phyloP scores from a whole-genome alignment of 345 rosid genomes.

The Reutealis trisperma region DNA sequence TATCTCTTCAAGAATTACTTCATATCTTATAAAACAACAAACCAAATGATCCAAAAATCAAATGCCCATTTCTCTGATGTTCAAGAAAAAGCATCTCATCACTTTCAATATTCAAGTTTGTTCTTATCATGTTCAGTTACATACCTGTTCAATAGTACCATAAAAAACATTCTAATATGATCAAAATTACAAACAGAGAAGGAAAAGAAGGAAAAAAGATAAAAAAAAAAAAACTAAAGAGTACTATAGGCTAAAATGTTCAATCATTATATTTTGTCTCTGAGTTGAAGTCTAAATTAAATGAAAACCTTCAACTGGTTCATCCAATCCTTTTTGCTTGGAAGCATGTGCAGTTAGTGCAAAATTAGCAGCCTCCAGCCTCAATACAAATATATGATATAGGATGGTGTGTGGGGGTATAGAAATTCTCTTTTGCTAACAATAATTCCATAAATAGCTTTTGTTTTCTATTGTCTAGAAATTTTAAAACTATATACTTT shows the following conservation, averaged over 20 bases:
- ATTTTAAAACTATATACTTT: background rate
- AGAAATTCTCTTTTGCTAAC: background rate
- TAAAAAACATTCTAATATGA: conserved; percentile 3
- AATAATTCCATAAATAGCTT: background rate
- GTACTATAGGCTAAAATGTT: background rate
- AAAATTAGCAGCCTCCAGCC: conserved; percentile 1
- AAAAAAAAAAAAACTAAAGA: background rate
- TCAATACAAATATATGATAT: too few species aligned
- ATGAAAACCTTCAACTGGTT: background rate
- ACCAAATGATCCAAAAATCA: conserved; percentile 11
- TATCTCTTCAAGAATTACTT: background rate
- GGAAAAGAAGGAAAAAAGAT: too few species aligned
- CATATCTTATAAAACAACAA: conserved; percentile 13
- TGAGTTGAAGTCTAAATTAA: background rate
- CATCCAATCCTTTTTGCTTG: background rate
- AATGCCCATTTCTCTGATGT: background rate
- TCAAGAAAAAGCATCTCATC: background rate
- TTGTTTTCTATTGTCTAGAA: background rate
- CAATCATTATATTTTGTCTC: conserved; percentile 12
- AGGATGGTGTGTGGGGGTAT: background rate
- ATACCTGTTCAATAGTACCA: background rate
- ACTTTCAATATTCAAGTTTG: background rate
- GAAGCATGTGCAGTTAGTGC: conserved; percentile 11
- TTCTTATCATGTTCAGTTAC: background rate
- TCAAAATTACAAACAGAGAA: background rate